phyloP scores from a whole-genome alignment of 2,329 filamentous ascomycete species.

The Colletotrichum sp. region DNA sequence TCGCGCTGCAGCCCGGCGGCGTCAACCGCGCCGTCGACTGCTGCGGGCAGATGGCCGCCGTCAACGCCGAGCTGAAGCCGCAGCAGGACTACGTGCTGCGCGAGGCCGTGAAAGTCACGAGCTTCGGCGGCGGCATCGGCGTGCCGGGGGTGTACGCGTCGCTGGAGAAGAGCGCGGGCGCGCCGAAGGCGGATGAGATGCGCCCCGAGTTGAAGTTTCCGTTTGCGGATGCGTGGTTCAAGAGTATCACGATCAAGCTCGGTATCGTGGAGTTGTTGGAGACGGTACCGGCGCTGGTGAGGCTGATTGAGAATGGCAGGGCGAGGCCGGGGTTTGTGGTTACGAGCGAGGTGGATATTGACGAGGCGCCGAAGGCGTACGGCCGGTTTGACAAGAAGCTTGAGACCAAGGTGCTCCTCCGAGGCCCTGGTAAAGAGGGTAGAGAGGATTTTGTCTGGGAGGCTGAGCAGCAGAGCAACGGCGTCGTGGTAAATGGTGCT shows the following conservation, averaged over 20 bases:
- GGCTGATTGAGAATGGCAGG: constrained; percentile 27
- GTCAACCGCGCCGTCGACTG: constrained; percentile 26
- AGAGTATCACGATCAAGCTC: constrained; percentile 15
- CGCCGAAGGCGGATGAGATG: constrained; percentile 17
- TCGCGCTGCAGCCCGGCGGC: constrained; percentile 18
- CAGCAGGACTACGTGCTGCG: constrained; percentile 23
- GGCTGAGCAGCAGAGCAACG: background rate
- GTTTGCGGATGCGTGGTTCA: constrained; percentile 22
- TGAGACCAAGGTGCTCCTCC: constrained; percentile 25
- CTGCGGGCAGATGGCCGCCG: constrained; percentile 19
- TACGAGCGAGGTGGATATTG: constrained; percentile 28
- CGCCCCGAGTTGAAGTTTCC: constrained; percentile 20
- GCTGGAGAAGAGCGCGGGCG: constrained; percentile 11
- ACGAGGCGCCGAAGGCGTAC: constrained; percentile 31
- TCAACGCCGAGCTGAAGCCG: constrained; percentile 23
- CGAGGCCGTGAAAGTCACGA: constrained; percentile 22
- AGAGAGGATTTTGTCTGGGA: background rate
- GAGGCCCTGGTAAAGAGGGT: background rate
- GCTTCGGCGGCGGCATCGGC: constrained; percentile 25
- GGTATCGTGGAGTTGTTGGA: constrained; percentile 12
- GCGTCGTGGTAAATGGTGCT: background rate
- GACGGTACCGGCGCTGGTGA: constrained; percentile 23
- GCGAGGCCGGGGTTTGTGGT: constrained; percentile 32
- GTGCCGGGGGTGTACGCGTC: constrained; percentile 24
- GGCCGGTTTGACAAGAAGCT: constrained; percentile 26